Conservation (phyloP, 2,329 filamentous ascomycete genomes). For the Aureobasidium mangrovei region DNA sequence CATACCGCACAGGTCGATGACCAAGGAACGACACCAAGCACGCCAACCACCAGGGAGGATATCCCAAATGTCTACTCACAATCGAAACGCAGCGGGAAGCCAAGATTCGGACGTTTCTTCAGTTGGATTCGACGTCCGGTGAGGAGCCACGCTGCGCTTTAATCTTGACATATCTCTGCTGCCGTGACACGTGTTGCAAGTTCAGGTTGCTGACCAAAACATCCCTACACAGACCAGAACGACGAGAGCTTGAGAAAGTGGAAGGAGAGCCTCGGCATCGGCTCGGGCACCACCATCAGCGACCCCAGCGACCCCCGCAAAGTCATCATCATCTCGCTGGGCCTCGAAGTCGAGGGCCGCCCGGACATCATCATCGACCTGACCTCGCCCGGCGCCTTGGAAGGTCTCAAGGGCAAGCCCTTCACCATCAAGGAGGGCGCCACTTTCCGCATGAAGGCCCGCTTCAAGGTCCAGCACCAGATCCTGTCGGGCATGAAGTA, state of each 20-base stretch:
- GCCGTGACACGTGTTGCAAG: not conserved
- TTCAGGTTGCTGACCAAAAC: not conserved
- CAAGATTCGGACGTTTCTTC: not conserved
- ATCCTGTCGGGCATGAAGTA: constrained; percentile 94
- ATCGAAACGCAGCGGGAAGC: not conserved
- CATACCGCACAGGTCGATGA: not conserved
- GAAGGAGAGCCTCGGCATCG: constrained; percentile 91
- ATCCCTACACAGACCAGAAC: constrained; percentile 45
- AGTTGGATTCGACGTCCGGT: constrained; percentile 1
- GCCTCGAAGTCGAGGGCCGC: constrained; percentile 77
- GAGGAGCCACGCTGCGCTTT: not conserved
- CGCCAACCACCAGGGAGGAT: not conserved
- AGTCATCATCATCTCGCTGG: constrained; percentile 86
- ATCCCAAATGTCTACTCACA: not conserved
- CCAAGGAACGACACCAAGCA: not conserved
- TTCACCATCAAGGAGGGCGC: constrained; percentile 97
- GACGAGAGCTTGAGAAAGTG: constrained; percentile 96
- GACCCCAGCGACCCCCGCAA: constrained; percentile 68
- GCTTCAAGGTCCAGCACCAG: constrained; percentile 94
- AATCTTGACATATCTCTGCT: too few relatives aligned
- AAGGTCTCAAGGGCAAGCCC: constrained; percentile 76
- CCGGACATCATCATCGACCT: constrained; percentile 84
- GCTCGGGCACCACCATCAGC: constrained; percentile 45
- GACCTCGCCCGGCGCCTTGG: constrained; percentile 61
- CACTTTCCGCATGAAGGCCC: constrained; percentile 87